Conservation (phyloP, 306 rosid species). For the Inga laurina region DNA sequence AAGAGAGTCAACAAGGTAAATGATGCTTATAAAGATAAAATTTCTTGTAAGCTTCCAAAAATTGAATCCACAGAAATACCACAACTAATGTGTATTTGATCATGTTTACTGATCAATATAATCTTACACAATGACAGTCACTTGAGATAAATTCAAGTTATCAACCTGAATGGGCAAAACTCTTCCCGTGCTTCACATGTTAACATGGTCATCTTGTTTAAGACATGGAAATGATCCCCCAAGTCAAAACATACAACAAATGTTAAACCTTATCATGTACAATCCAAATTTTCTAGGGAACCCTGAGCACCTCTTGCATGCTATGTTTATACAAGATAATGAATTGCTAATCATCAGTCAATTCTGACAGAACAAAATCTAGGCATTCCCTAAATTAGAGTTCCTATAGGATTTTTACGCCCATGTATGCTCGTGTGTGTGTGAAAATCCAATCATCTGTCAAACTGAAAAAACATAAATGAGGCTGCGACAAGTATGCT, state of each 20-base stretch:
- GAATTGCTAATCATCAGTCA: background rate
- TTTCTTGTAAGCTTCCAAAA: background rate
- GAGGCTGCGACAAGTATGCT: background rate
- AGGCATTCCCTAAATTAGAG: constrained; percentile 1
- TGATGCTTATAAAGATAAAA: constrained; percentile 8
- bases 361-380: background rate
- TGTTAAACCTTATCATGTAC: background rate
- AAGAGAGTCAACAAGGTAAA: constrained; percentile 20
- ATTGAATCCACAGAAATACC: constrained; percentile 10
- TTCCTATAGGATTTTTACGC: background rate
- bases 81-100: background rate
- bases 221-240: background rate
- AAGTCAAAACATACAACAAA: background rate
- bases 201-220: background rate
- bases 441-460: background rate
- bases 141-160: constrained; percentile 2
- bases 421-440: background rate
- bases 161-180: constrained; percentile 20
- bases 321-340: too few species aligned
- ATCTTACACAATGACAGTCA: background rate
- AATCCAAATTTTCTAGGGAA: background rate
- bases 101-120: background rate
- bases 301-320: background rate
- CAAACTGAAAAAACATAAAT: constrained; percentile 3
- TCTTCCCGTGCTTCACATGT: constrained; percentile 12